Percentiles rank a stretch among this genome's conserved stretches.
phyloP scores from a whole-genome alignment of 108 stramenopile species.

The Craspedostauros australis region DNA sequence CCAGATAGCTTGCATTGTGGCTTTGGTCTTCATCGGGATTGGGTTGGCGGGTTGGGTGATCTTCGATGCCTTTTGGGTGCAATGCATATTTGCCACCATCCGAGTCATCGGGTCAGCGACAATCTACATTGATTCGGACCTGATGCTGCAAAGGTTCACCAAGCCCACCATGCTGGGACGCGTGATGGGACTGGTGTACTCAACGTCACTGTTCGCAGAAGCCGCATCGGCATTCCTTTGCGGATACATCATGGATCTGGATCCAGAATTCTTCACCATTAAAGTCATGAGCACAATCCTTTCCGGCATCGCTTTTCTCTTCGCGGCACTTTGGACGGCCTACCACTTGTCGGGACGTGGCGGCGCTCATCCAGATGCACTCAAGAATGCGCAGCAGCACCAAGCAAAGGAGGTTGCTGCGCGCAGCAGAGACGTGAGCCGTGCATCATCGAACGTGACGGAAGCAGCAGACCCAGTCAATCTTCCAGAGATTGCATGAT shows the following conservation, averaged over 20 bases:
- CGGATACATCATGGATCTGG: constrained; percentile 53
- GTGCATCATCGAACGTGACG: too few relatives aligned
- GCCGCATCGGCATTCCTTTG: constrained; percentile 35
- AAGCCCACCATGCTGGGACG: constrained; percentile 46
- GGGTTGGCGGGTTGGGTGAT: constrained; percentile 30
- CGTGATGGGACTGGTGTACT: constrained; percentile 53
- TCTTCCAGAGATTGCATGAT: too few relatives aligned
- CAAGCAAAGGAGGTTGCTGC: too few relatives aligned
- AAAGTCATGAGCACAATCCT: too few relatives aligned
- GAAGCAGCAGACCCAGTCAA: too few relatives aligned
- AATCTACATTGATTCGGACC: constrained; percentile 52
- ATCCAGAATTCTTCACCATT: too few relatives aligned
- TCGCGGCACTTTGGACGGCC: too few relatives aligned
- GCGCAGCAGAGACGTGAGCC: too few relatives aligned
- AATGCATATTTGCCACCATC: constrained; percentile 28
- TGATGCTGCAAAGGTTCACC: constrained; percentile 50
- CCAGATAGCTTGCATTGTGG: constrained; percentile 38
- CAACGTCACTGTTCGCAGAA: constrained; percentile 53
- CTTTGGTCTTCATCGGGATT: constrained; percentile 32
- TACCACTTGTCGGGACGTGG: constrained; percentile 11
- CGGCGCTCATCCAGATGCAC: too few relatives aligned
- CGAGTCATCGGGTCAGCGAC: constrained; percentile 45
- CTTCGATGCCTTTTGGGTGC: constrained; percentile 13
- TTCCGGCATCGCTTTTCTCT: too few relatives aligned
- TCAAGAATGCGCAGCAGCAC: too few relatives aligned